phyloP scores from a whole-genome alignment of 345 rosid genomes.

The Luvunga scandens region DNA sequence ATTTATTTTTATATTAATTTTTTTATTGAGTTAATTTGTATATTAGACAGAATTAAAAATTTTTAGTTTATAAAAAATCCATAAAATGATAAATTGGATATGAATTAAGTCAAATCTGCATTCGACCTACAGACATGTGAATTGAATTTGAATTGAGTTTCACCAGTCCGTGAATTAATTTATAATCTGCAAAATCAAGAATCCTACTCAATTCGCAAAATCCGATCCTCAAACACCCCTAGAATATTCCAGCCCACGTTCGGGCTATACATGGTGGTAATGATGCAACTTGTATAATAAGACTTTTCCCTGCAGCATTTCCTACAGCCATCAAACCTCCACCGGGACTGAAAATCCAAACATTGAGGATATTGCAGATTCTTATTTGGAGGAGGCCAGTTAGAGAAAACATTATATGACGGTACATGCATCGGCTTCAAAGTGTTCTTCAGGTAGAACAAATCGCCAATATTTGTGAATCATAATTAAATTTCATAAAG shows the following conservation, averaged over 20 bases:
- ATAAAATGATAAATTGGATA: no score
- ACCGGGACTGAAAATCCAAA: slow-evolving; percentile 85
- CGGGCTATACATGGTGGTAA: slow-evolving; percentile 56
- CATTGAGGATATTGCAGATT: slow-evolving; percentile 64
- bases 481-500: slow-evolving; percentile 75
- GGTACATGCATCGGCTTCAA: slow-evolving; percentile 39
- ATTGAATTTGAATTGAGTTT: no score
- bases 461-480: slow-evolving; percentile 77
- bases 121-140: no score
- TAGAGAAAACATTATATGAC: slow-evolving; percentile 63
- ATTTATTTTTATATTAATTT: no score
- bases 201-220: no score
- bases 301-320: slow-evolving; percentile 84
- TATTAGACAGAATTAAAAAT: no score
- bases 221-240: no score
- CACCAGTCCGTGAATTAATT: no score
- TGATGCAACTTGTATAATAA: slow-evolving; percentile 81
- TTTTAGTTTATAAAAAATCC: no score
- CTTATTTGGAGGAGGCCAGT: slow-evolving; percentile 72
- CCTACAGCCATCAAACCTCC: slow-evolving; percentile 94
- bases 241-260: not conserved
- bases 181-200: no score
- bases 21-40: no score
- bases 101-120: no score
- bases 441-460: slow-evolving; percentile 69